Evolutionary conservation across 768 basidiomycete species (phyloP).

Genomic region (Gymnopilus dilepis): DNA sequence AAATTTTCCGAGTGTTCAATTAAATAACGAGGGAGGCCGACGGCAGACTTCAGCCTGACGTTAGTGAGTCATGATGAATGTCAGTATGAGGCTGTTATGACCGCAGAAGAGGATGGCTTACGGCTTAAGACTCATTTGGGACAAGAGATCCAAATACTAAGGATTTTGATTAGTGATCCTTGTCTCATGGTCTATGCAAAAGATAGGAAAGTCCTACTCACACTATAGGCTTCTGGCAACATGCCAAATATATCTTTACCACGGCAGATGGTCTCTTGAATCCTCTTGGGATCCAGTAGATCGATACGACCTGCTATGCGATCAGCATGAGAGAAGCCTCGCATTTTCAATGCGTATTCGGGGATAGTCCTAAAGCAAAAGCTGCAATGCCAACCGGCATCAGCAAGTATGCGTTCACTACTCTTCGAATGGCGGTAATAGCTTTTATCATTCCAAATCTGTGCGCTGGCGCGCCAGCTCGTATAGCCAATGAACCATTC

Average conservation of each 20-base stretch:
- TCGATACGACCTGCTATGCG: slow-evolving; percentile 54
- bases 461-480: slow-evolving; percentile 63
- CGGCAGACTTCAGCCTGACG: slow-evolving; percentile 46
- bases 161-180: not conserved
- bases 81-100: slow-evolving; percentile 1
- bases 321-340: slow-evolving; percentile 65
- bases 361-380: slow-evolving; percentile 66
- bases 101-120: slow-evolving; percentile 32
- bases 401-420: slow-evolving; percentile 53
- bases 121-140: slow-evolving; percentile 58
- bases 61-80: not conserved
- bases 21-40: slow-evolving; percentile 57
- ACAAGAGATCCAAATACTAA: slow-evolving; percentile 57
- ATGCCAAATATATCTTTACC: slow-evolving; percentile 70
- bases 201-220: slow-evolving; percentile 32
- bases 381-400: slow-evolving; percentile 74
- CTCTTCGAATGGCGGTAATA: slow-evolving; percentile 57
- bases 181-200: not conserved
- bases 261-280: slow-evolving; percentile 62
- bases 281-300: slow-evolving; percentile 53
- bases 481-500: slow-evolving; percentile 61
- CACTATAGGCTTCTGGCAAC: slow-evolving; percentile 66
- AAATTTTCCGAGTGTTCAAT: slow-evolving; percentile 55
- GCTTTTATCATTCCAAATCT: slow-evolving; percentile 47
- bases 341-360: slow-evolving; percentile 66